These are phyloP conservation scores for Dimocarpus longan DNA, from an alignment of 345 rosid genomes.

Conservation along the genomic window DNA sequence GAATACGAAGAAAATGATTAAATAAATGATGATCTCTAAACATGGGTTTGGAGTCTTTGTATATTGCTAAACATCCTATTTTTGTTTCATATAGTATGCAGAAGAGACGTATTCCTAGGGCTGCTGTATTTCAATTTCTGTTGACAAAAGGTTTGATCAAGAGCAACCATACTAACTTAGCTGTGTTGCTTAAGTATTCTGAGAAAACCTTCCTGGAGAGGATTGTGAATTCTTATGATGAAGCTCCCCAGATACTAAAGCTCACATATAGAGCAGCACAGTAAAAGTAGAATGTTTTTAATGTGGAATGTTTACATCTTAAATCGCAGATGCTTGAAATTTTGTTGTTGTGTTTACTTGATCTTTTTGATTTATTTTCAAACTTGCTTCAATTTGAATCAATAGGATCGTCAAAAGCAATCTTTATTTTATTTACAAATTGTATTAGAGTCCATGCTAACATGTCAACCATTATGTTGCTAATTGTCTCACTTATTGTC, in stretches of 20 bases:
- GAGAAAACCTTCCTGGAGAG: constrained; percentile 21
- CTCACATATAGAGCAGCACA: neutral
- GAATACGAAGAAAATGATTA: no score
- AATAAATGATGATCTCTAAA: no score
- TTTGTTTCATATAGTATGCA: neutral
- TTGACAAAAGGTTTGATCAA: neutral
- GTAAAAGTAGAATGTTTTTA: no score
- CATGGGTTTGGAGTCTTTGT: no score
- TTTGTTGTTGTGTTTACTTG: no score
- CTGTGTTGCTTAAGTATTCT: neutral
- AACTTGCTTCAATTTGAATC: no score
- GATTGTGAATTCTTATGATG: constrained; percentile 13
- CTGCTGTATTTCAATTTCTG: neutral
- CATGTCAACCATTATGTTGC: neutral
- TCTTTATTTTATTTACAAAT: neutral
- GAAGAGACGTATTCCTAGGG: neutral
- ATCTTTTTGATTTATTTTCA: no score
- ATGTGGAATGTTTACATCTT: no score
- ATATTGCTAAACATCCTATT: no score
- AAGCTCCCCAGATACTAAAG: constrained; percentile 18
- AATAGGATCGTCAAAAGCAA: neutral
- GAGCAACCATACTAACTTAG: neutral
- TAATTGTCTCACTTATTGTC: neutral
- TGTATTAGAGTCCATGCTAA: neutral
- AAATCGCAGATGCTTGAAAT: no score